Conservation (phyloP, 2,329 filamentous ascomycete species). For the Capronia americana region DNA sequence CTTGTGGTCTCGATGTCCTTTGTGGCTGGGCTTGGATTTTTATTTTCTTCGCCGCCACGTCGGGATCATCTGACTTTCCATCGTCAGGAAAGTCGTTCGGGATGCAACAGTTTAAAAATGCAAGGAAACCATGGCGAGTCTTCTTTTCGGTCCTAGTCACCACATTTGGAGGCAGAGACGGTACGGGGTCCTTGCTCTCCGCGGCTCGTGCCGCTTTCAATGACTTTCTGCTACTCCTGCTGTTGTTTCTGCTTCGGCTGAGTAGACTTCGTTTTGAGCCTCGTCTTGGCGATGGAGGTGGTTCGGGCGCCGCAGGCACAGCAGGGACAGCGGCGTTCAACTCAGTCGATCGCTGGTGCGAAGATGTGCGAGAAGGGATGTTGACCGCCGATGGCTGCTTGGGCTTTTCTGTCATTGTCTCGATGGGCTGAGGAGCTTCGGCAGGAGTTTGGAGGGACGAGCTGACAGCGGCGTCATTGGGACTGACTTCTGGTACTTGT, state of each 20-base stretch:
- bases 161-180: conserved; percentile 32
- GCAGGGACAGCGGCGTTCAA: conserved; percentile 21
- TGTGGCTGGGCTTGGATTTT: conserved; percentile 36
- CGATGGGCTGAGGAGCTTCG: conserved; percentile 26
- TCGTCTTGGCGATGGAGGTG: conserved; percentile 35
- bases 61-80: conserved; percentile 37
- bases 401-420: conserved; percentile 34
- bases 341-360: conserved; percentile 31
- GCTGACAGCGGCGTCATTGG: conserved; percentile 25
- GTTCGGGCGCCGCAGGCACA: conserved; percentile 28
- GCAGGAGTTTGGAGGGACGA: conserved; percentile 20
- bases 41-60: conserved; percentile 40
- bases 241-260: conserved; percentile 39
- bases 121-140: conserved; percentile 35
- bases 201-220: conserved; percentile 33
- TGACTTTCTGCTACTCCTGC: conserved; percentile 39
- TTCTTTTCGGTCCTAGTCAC: conserved; percentile 35
- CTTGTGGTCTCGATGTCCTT: conserved; percentile 33
- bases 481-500: conserved; percentile 24
- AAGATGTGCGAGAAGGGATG: conserved; percentile 39
- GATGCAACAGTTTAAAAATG: conserved; percentile 40
- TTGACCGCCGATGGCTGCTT: conserved; percentile 34
- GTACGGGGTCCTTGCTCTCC: conserved; percentile 32
- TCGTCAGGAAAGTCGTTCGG: conserved; percentile 29
- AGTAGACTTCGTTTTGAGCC: conserved; percentile 41